phyloP scores from a whole-genome alignment of 106 monocot genomes.

The Agapanthus africanus region DNA sequence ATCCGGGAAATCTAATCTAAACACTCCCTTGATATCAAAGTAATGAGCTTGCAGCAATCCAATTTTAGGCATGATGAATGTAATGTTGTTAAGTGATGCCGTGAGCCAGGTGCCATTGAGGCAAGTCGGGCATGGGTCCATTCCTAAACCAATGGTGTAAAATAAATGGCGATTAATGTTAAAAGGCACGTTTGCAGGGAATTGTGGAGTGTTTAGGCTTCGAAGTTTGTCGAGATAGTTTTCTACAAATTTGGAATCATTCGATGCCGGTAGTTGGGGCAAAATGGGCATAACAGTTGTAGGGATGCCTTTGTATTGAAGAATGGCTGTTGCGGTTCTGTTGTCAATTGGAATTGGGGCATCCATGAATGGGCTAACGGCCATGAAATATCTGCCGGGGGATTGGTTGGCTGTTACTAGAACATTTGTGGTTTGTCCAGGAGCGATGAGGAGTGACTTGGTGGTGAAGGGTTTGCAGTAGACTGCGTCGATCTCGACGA shows the following conservation, averaged over 20 bases:
- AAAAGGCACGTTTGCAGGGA: conserved; percentile 19
- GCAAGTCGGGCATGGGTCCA: conserved; percentile 20
- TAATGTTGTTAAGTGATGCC: conserved; percentile 26
- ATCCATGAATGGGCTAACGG: conserved; percentile 11
- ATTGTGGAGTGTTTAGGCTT: conserved; percentile 10
- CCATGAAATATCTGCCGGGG: conserved; percentile 25
- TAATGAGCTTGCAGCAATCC: conserved; percentile 28
- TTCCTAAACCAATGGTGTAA: conserved; percentile 19
- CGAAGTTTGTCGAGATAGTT: conserved; percentile 13
- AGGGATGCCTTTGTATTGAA: conserved; percentile 20
- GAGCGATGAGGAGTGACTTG: conserved; percentile 12
- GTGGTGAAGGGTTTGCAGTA: conserved; percentile 31
- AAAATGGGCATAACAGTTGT: not conserved
- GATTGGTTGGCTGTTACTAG: conserved; percentile 11
- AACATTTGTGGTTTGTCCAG: conserved; percentile 29
- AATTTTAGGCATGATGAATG: conserved; percentile 20
- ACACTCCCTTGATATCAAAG: conserved; percentile 20
- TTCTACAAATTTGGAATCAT: conserved; percentile 8
- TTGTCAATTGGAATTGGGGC: conserved; percentile 24
- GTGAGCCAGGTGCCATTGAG: conserved; percentile 14
- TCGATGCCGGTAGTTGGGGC: conserved; percentile 11
- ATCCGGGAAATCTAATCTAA: conserved; percentile 25
- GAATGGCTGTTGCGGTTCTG: conserved; percentile 22
- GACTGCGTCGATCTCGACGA: conserved; percentile 23
- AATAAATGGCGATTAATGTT: conserved; percentile 18